Conservation (phyloP, 495 filamentous ascomycete species). For the Amphirosellinia nigrospora region DNA sequence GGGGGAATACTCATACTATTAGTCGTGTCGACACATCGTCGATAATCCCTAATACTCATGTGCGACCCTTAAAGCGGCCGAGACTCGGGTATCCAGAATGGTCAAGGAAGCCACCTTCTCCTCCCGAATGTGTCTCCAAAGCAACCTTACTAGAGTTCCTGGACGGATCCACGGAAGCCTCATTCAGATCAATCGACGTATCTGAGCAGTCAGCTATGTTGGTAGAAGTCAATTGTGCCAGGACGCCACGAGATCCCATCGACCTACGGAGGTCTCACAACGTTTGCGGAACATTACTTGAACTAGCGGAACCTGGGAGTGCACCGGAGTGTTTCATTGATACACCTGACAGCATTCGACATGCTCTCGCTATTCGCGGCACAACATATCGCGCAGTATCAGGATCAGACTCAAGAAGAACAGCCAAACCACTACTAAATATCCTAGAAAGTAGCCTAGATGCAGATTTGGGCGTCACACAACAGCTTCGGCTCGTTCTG, state of each 20-base stretch:
- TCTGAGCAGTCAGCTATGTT: neutral
- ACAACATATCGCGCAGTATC: neutral
- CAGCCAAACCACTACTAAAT: neutral
- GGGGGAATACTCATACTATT: neutral
- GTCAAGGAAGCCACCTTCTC: slow-evolving; percentile 3
- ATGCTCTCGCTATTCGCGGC: slow-evolving; percentile 4
- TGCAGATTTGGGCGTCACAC: slow-evolving; percentile 3
- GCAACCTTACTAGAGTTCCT: neutral
- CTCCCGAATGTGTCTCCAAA: neutral
- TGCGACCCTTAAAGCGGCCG: neutral
- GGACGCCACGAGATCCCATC: neutral
- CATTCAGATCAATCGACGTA: neutral
- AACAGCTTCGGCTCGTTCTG: slow-evolving; percentile 17
- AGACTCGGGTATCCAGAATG: neutral
- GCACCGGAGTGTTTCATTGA: neutral
- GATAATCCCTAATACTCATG: neutral
- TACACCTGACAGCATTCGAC: slow-evolving; percentile 1
- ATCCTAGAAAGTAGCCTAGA: neutral
- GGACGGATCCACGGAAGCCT: neutral
- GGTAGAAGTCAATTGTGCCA: neutral
- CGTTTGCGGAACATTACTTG: slow-evolving; percentile 10
- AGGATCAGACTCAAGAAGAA: neutral
- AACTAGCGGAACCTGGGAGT: neutral
- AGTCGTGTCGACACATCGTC: neutral
- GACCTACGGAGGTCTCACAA: slow-evolving; percentile 8